A percentile compares a stretch with the other conserved stretches of the same genome.
phyloP scores from a whole-genome alignment of 1,139 yeast species.

The Arxiozyma telluris region DNA sequence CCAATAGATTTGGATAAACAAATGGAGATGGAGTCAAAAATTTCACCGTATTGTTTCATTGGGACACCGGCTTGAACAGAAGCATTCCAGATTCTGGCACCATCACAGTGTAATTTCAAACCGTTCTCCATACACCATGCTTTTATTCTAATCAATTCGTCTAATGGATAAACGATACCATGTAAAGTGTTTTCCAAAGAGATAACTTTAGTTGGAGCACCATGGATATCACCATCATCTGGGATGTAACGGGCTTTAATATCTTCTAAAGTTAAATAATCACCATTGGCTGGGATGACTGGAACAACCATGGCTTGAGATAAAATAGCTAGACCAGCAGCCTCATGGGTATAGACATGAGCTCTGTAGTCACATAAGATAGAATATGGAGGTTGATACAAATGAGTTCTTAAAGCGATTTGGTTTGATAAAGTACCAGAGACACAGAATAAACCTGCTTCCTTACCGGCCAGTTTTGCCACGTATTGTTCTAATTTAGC shows the following conservation, averaged over 20 bases:
- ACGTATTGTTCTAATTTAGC: slow-evolving; percentile 55
- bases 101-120: slow-evolving; percentile 75
- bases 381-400: slow-evolving; percentile 79
- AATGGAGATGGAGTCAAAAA: slow-evolving; percentile 81
- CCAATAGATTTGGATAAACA: slow-evolving; percentile 88
- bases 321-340: slow-evolving; percentile 82
- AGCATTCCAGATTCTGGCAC: slow-evolving; percentile 96
- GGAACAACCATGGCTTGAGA: slow-evolving; percentile 92
- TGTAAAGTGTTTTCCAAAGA: slow-evolving; percentile 84
- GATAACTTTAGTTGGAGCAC: slow-evolving; percentile 79
- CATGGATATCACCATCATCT: slow-evolving; percentile 78
- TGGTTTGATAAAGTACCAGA: slow-evolving; percentile 92
- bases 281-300: slow-evolving; percentile 64
- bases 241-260: slow-evolving; percentile 55
- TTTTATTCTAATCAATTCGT: slow-evolving; percentile 66
- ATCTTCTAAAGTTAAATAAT: slow-evolving; percentile 73
- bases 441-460: slow-evolving; percentile 74
- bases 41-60: slow-evolving; percentile 60
- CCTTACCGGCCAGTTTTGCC: slow-evolving; percentile 67
- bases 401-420: slow-evolving; percentile 68
- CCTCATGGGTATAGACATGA: slow-evolving; percentile 77
- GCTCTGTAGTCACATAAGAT: slow-evolving; percentile 78
- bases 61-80: slow-evolving; percentile 64
- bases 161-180: slow-evolving; percentile 74
- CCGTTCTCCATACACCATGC: slow-evolving; percentile 58